Percentiles rank a stretch among this genome's conserved stretches.
Evolutionary conservation across 352 stramenopile species (phyloP).

Genomic region (Pythium chondricola): DNA sequence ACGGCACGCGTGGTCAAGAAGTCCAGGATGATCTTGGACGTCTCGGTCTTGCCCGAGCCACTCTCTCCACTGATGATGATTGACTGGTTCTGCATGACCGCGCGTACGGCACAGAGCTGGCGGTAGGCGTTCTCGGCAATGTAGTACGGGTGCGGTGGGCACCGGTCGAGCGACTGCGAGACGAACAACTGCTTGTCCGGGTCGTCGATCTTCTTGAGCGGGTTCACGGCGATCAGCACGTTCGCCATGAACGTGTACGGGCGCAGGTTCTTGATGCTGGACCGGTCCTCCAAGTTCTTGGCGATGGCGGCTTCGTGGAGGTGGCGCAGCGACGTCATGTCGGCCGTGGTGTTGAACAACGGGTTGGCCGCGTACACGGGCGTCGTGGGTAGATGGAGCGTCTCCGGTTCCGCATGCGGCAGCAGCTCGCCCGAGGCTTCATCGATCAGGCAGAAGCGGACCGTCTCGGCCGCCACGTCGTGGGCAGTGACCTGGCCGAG

Average conservation of each 20-base stretch:
- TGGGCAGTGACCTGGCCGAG: slow-evolving; percentile 64
- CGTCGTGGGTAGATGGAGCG: slow-evolving; percentile 32
- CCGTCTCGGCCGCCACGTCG: slow-evolving; percentile 25
- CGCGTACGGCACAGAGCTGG: slow-evolving; percentile 70
- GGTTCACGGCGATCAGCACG: slow-evolving; percentile 83
- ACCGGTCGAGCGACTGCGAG: slow-evolving; percentile 56
- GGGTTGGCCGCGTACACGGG: slow-evolving; percentile 70
- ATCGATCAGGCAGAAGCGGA: slow-evolving; percentile 51
- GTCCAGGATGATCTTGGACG: slow-evolving; percentile 91
- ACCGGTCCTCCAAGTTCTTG: slow-evolving; percentile 85
- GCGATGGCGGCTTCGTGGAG: slow-evolving; percentile 80
- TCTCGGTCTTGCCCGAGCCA: slow-evolving; percentile 94
- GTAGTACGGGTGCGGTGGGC: slow-evolving; percentile 77
- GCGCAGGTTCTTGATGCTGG: slow-evolving; percentile 59
- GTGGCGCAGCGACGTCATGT: slow-evolving; percentile 83
- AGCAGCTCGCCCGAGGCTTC: slow-evolving; percentile 54
- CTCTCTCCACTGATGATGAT: slow-evolving; percentile 94
- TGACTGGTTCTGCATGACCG: slow-evolving; percentile 89
- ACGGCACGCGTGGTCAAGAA: slow-evolving; percentile 75
- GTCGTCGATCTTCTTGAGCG: slow-evolving; percentile 63
- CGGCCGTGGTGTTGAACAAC: slow-evolving; percentile 57
- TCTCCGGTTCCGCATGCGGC: slow-evolving; percentile 17
- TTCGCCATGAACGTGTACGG: slow-evolving; percentile 88
- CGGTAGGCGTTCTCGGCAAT: slow-evolving; percentile 80
- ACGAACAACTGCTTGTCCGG: slow-evolving; percentile 69